Conservation (phyloP, 352 stramenopile species). For the Phytophthora palmivora region DNA sequence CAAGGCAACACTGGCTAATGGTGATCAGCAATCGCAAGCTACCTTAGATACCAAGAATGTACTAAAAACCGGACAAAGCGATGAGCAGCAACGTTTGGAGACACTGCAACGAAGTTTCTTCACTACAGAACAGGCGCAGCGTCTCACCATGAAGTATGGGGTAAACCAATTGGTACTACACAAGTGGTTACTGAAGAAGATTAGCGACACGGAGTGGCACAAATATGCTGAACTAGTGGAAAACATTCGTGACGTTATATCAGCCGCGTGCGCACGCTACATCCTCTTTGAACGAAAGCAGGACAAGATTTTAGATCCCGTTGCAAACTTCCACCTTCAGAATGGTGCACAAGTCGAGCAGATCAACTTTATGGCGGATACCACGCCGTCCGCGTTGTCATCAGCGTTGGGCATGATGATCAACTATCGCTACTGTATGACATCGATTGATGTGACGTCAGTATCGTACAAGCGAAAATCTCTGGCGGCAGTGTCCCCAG, state of each 20-base stretch:
- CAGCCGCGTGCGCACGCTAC: conserved; percentile 71
- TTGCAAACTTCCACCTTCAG: conserved; percentile 88
- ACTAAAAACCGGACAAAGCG: conserved; percentile 23
- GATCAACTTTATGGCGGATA: conserved; percentile 84
- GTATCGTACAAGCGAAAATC: conserved; percentile 84
- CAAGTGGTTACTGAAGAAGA: conserved; percentile 76
- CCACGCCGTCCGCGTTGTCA: conserved; percentile 50
- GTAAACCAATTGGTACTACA: conserved; percentile 57
- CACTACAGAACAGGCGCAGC: conserved; percentile 52
- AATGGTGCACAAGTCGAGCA: conserved; percentile 89
- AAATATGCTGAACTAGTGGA: conserved; percentile 51
- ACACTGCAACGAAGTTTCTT: conserved; percentile 56
- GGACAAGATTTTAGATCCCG: conserved; percentile 83
- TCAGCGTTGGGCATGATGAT: conserved; percentile 82
- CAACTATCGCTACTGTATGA: conserved; percentile 91
- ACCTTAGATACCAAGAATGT: conserved; percentile 23
- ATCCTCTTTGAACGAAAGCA: conserved; percentile 81
- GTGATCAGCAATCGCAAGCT: conserved; percentile 29
- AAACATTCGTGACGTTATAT: conserved; percentile 61
- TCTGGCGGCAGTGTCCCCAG: conserved; percentile 65
- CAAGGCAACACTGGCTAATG: conserved; percentile 43
- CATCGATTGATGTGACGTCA: conserved; percentile 74
- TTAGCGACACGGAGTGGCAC: conserved; percentile 60
- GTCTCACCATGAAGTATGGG: conserved; percentile 63
- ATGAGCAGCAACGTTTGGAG: conserved; percentile 25